Evolutionary conservation across 2,329 filamentous ascomycete species (phyloP).

Genomic region (Canariomyces notabilis): DNA sequence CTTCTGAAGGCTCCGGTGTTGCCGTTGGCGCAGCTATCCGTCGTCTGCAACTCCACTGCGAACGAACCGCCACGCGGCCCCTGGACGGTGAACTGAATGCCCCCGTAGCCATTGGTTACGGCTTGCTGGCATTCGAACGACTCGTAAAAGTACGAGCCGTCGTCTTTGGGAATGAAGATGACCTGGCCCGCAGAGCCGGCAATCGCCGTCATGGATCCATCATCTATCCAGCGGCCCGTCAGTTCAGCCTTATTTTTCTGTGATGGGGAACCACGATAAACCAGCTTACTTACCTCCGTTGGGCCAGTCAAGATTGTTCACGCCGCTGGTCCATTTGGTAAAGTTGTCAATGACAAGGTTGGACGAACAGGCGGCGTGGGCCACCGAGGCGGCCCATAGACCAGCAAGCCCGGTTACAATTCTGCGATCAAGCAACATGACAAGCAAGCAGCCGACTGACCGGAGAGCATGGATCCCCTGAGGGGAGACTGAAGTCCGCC

Average conservation of each 20-base stretch:
- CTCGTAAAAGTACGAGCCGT: conserved; percentile 49
- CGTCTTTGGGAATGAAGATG: conserved; percentile 43
- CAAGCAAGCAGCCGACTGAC: conserved; percentile 6
- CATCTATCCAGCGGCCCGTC: conserved; percentile 36
- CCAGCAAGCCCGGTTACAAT: conserved; percentile 21
- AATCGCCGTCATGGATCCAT: conserved; percentile 36
- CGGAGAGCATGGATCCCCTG: neutral
- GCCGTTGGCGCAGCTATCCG: conserved; percentile 14
- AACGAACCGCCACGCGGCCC: conserved; percentile 38
- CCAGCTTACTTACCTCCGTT: conserved; percentile 27
- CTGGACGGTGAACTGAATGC: conserved; percentile 43
- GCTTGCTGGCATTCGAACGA: conserved; percentile 45
- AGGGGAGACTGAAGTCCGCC: neutral
- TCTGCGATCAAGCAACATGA: conserved; percentile 21
- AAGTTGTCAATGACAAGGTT: conserved; percentile 30
- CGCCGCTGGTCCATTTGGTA: conserved; percentile 23
- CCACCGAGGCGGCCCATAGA: conserved; percentile 16
- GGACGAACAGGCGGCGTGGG: conserved; percentile 25
- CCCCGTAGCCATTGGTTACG: conserved; percentile 41
- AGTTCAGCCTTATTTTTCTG: neutral
- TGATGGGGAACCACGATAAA: conserved; percentile 4
- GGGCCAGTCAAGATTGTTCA: conserved; percentile 26
- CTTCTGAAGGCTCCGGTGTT: conserved; percentile 16
- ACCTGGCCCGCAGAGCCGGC: conserved; percentile 40
- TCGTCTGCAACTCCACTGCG: conserved; percentile 44